Evolutionary conservation across 1,284 basidiomycete genomes (phyloP).

Genomic region (Ustilago hordei): DNA sequence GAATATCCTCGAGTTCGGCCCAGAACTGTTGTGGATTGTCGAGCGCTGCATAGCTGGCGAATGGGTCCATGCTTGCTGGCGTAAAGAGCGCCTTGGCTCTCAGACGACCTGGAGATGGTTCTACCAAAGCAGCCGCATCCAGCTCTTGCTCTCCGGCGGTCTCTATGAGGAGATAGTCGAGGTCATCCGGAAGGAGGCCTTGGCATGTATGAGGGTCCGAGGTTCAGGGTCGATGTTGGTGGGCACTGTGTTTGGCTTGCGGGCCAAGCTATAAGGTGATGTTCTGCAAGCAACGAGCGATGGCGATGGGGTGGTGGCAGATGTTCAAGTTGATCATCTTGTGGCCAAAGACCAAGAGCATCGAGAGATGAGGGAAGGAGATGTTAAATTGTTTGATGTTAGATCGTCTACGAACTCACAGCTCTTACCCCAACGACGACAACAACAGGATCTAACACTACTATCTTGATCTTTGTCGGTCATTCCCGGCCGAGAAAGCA

Average conservation of each 20-base stretch:
- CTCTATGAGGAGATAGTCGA: background rate
- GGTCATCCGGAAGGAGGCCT: background rate
- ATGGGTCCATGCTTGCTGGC: slow-evolving; percentile 50
- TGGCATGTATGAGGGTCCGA: background rate
- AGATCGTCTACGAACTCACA: no score
- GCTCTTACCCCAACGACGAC: no score
- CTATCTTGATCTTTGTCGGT: background rate
- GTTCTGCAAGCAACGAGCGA: background rate
- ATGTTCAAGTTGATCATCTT: background rate
- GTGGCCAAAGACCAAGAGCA: background rate
- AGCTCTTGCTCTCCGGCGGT: background rate
- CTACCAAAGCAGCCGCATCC: background rate
- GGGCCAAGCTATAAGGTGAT: background rate
- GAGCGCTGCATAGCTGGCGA: slow-evolving; percentile 52
- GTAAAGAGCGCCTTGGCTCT: background rate
- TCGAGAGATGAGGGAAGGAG: no score
- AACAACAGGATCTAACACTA: slow-evolving; percentile 6
- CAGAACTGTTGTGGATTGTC: slow-evolving; percentile 58
- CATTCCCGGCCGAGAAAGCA: slow-evolving; percentile 43
- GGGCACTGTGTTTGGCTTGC: no score
- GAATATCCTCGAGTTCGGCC: slow-evolving; percentile 60
- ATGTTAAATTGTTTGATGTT: no score
- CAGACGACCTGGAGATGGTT: background rate
- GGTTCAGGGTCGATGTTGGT: background rate
- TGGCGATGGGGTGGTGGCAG: background rate